Evolutionary conservation across 805 yeast genomes (phyloP), one percentile per base, ranked within the genome.

Genomic region (Cyberlindnera meyerae): DNA sequence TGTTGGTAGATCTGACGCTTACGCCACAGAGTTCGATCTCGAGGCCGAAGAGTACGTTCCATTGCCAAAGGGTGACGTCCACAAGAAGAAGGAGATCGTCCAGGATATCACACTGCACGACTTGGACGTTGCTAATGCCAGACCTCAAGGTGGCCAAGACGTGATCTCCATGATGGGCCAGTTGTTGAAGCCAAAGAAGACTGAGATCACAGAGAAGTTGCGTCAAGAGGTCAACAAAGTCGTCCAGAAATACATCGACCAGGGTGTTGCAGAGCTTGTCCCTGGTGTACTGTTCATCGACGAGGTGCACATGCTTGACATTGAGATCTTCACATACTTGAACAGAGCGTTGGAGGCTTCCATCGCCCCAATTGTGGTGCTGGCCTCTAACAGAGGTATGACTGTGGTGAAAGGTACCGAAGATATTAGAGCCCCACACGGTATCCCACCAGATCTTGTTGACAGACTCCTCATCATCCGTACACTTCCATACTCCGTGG

Each of bases 1-100:
- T 55, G 95, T 93, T 18, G 99, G 99, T 36, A 77, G 99, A 61
- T 84, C 95, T n/a, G 97, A 93, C 61, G 96, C 97, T 0, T 88
- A 88, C 55, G 97, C 98, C 17, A 88, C 98, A 8, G 99, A 93
- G 65, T 93, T 89, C 53, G 99, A 93, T 63, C 75, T 94, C 42
- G 97, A 93, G 71, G 96, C 97, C 18, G 97, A 94, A 65, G 97
- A 93, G 65, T 93, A 93, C 62, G 97, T 93, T 16, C 96, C 98
- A 29, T 73, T 94, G 52, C 99, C 99, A 43, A 94, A 93, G 66
- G 98, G 98, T 36, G 99, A 93, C 62, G 95, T 93, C 30, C 98
- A 93, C 68, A 89, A 90, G 60, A 88, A 93, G 72, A 93, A 93
- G 61, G 97, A 93, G 63, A 88, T 90, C 52, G 95, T 93, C 15